These are phyloP conservation scores for Protomyces arabidopsidicola DNA, from an alignment of 1,139 yeast genomes.

Conservation along the genomic window DNA sequence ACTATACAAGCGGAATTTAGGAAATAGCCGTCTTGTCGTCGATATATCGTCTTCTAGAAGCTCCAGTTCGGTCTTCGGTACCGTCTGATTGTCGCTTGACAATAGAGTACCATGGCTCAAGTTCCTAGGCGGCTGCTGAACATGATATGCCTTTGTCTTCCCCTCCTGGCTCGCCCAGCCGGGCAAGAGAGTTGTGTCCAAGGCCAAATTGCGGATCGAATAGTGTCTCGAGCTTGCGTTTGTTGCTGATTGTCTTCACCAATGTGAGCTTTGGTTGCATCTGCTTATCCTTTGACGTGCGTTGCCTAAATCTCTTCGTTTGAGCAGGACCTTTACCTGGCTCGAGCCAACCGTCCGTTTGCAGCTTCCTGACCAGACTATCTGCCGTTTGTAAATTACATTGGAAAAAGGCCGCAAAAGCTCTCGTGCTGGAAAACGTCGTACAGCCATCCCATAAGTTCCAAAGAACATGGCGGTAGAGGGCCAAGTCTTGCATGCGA, in stretches of 20 bases:
- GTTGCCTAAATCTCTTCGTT: background rate
- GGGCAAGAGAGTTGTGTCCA: no score
- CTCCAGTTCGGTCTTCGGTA: no score
- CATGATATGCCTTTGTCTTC: no score
- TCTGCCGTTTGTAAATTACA: background rate
- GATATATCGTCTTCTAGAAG: no score
- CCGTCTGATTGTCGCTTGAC: no score
- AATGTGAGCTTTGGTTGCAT: background rate
- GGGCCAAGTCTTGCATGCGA: background rate
- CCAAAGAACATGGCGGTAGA: background rate
- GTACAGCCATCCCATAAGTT: background rate
- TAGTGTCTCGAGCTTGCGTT: background rate
- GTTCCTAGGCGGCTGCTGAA: no score
- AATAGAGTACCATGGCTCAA: no score
- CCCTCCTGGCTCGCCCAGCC: no score
- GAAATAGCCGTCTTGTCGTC: no score
- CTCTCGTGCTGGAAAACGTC: background rate
- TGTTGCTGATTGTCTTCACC: background rate
- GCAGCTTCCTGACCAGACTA: background rate
- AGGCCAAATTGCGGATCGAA: background rate
- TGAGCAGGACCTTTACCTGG: background rate
- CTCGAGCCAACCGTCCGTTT: background rate
- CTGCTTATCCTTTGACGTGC: background rate
- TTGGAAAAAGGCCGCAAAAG: background rate
- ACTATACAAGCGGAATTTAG: no score